Evolutionary conservation across 805 yeast species (phyloP).

Genomic region (Wickerhamiella occidentalis): DNA sequence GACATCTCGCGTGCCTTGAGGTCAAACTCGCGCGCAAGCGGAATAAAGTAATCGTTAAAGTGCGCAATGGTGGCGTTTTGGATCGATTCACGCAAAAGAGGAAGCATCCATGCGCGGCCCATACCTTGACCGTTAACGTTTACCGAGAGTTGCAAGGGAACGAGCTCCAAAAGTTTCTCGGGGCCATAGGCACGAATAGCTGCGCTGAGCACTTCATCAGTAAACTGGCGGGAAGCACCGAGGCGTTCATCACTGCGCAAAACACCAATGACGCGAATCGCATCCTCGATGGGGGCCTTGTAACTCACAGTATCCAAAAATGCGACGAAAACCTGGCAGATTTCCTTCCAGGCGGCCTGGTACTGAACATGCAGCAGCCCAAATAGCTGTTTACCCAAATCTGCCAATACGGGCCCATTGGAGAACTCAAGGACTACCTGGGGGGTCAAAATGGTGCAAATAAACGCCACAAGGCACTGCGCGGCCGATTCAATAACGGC

Average conservation of each 20-base stretch:
- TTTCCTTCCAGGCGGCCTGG: conserved; percentile 62
- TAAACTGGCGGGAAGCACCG: conserved; percentile 49
- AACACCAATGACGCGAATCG: conserved; percentile 63
- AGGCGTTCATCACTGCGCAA: conserved; percentile 77
- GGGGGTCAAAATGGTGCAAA: conserved; percentile 51
- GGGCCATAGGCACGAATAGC: conserved; percentile 81
- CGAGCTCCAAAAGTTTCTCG: conserved; percentile 53
- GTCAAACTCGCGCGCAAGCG: conserved; percentile 35
- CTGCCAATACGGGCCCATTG: conserved; percentile 28
- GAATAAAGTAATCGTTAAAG: conserved; percentile 53
- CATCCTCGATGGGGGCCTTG: conserved; percentile 56
- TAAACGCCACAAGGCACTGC: conserved; percentile 71
- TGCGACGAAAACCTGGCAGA: conserved; percentile 54
- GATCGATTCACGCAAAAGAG: conserved; percentile 77
- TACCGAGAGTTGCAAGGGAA: conserved; percentile 60
- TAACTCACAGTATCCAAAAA: conserved; percentile 50
- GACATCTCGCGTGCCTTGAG: conserved; percentile 20
- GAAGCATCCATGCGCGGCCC: conserved; percentile 96
- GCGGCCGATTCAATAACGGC: conserved; percentile 59
- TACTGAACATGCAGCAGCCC: conserved; percentile 60
- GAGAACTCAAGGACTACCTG: conserved; percentile 36
- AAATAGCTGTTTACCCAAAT: conserved; percentile 42
- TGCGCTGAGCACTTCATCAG: conserved; percentile 69
- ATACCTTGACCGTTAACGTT: conserved; percentile 37
- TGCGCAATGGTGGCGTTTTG: conserved; percentile 55